These are phyloP conservation scores for Hippophae rhamnoides DNA, from an alignment of 306 rosid species.

Conservation along the genomic window DNA sequence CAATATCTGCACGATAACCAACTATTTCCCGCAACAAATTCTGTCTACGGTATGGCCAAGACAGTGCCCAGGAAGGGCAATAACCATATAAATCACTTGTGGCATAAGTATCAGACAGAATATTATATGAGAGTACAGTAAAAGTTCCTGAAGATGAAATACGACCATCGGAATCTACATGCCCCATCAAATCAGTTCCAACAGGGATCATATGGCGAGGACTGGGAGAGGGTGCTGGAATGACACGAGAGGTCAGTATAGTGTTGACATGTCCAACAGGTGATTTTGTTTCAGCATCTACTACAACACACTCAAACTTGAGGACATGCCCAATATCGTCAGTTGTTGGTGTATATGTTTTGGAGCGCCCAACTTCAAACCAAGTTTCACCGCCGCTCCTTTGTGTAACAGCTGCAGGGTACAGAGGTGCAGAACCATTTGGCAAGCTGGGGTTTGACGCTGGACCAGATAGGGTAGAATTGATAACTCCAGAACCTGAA, in stretches of 20 bases:
- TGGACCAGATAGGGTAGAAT: constrained; percentile 48
- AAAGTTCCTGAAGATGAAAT: constrained; percentile 63
- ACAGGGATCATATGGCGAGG: constrained; percentile 63
- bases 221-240: constrained; percentile 90
- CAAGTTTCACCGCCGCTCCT: constrained; percentile 86
- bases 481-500: constrained; percentile 44
- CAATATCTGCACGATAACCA: constrained; percentile 86
- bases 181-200: constrained; percentile 66
- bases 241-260: constrained; percentile 74
- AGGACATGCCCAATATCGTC: constrained; percentile 92
- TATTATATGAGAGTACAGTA: constrained; percentile 89
- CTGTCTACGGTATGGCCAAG: constrained; percentile 98
- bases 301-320: constrained; percentile 86
- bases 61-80: constrained; percentile 98
- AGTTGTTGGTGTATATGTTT: constrained; percentile 76
- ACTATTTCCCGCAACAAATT: constrained; percentile 89
- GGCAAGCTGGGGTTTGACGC: constrained; percentile 62
- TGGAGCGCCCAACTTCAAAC: constrained; percentile 77
- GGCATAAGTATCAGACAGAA: constrained; percentile 77
- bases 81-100: constrained; percentile 67
- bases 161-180: constrained; percentile 68
- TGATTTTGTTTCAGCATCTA: constrained; percentile 60
- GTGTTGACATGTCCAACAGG: constrained; percentile 57
- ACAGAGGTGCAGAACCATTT: constrained; percentile 64
- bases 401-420: constrained; percentile 66